Evolutionary conservation across 2,329 filamentous ascomycete species (phyloP).

Genomic region (Pseudogymnoascus sp.): DNA sequence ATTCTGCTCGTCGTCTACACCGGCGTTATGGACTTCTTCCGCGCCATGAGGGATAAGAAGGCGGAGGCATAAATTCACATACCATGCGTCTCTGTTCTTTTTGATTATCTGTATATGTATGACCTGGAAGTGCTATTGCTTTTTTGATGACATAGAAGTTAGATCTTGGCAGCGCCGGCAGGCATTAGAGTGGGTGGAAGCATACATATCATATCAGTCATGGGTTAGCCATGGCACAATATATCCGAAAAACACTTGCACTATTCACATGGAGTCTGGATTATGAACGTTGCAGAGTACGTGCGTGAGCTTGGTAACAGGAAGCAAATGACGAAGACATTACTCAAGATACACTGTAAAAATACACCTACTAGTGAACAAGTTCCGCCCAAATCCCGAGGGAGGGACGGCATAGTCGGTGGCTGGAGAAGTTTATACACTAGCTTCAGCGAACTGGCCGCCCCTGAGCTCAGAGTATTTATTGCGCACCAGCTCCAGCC

Average conservation of each 20-base stretch:
- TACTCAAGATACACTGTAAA: neutral
- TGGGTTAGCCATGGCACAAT: conserved; percentile 1
- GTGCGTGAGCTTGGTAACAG: neutral
- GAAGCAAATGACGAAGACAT: neutral
- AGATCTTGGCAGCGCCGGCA: neutral
- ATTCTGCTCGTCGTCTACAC: conserved; percentile 81
- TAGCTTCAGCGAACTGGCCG: neutral
- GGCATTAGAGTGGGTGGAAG: neutral
- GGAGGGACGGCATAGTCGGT: neutral
- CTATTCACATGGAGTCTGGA: neutral
- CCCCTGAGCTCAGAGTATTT: neutral
- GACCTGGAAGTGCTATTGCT: neutral
- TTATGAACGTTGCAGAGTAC: neutral
- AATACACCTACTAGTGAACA: neutral
- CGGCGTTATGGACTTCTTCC: conserved; percentile 90
- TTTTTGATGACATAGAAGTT: conserved; percentile 8
- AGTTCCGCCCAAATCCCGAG: neutral
- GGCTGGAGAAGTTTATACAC: neutral
- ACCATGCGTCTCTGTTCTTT: neutral
- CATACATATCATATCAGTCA: neutral
- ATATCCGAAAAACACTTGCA: neutral
- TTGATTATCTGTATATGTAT: neutral
- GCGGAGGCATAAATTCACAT: neutral
- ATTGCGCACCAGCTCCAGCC: neutral
- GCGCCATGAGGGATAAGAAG: conserved; percentile 42